phyloP scores from a whole-genome alignment of 179 eudicot genomes.

The Camellia oleifera region DNA sequence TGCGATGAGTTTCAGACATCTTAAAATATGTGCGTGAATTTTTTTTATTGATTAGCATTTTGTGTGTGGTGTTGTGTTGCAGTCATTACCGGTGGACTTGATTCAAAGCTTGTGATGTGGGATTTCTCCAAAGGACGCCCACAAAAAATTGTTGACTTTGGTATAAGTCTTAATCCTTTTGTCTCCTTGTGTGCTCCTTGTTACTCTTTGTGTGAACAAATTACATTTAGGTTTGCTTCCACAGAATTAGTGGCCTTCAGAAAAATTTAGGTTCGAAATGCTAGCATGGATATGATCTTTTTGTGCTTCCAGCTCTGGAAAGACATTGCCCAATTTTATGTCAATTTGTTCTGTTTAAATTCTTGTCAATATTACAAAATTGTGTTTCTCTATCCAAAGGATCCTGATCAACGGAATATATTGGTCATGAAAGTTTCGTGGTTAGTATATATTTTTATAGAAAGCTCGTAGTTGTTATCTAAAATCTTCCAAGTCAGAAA shows the following conservation, averaged over 20 bases:
- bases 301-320: background rate
- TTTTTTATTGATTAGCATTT: constrained; percentile 6
- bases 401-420: background rate
- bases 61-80: constrained; percentile 22
- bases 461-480: background rate
- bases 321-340: background rate
- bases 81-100: constrained; percentile 94
- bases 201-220: background rate
- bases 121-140: constrained; percentile 93
- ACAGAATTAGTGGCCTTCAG: background rate
- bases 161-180: constrained; percentile 30
- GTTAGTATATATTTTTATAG: background rate
- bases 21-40: constrained; percentile 10
- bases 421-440: background rate
- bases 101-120: constrained; percentile 93
- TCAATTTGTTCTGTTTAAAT: background rate
- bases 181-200: background rate
- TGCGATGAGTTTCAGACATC: constrained; percentile 8
- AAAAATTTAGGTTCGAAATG: constrained; percentile 4
- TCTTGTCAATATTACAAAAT: background rate
- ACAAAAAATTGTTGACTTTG: constrained; percentile 64
- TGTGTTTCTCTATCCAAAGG: background rate
- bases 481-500: background rate
- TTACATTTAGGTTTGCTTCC: background rate
- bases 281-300: background rate